Conservation (phyloP, 129 eudicot genomes). For the Rutidosis leptorrhynchoides region DNA sequence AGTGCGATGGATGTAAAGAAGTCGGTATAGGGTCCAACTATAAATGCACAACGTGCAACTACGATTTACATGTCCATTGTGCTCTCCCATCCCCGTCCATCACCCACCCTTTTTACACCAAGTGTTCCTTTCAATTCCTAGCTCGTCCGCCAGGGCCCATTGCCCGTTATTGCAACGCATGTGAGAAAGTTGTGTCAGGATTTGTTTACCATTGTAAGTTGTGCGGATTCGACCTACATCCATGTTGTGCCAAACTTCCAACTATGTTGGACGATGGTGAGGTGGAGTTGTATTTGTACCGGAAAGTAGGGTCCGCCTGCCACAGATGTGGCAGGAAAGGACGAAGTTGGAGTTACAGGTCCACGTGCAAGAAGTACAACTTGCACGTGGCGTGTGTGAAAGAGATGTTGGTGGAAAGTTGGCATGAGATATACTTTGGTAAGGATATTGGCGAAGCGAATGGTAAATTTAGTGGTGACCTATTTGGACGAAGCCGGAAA, state of each 20-base stretch:
- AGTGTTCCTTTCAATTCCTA: slow-evolving; percentile 43
- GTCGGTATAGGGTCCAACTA: slow-evolving; percentile 61
- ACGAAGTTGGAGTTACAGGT: slow-evolving; percentile 56
- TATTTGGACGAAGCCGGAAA: slow-evolving; percentile 24
- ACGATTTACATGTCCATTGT: slow-evolving; percentile 53
- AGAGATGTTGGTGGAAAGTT: slow-evolving; percentile 60
- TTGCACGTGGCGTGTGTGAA: slow-evolving; percentile 65
- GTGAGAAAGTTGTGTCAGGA: slow-evolving; percentile 44
- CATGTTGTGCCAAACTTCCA: slow-evolving; percentile 75
- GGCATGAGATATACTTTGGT: slow-evolving; percentile 47
- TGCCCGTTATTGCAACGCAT: slow-evolving; percentile 56
- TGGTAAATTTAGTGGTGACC: slow-evolving; percentile 7
- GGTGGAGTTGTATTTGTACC: slow-evolving; percentile 37
- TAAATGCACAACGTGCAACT: slow-evolving; percentile 52
- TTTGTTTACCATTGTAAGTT: slow-evolving; percentile 55
- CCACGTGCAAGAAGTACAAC: slow-evolving; percentile 52
- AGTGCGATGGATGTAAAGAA: slow-evolving; percentile 72
- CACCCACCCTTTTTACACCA: slow-evolving; percentile 57
- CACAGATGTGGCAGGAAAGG: slow-evolving; percentile 60
- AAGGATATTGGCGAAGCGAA: slow-evolving; percentile 15
- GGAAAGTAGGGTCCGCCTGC: slow-evolving; percentile 45
- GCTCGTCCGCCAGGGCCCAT: slow-evolving; percentile 42
- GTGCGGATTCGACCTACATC: slow-evolving; percentile 69
- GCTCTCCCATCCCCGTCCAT: slow-evolving; percentile 47
- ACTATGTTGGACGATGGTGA: slow-evolving; percentile 50